phyloP scores from a whole-genome alignment of 139 green algal species.

The Volvox africanus region DNA sequence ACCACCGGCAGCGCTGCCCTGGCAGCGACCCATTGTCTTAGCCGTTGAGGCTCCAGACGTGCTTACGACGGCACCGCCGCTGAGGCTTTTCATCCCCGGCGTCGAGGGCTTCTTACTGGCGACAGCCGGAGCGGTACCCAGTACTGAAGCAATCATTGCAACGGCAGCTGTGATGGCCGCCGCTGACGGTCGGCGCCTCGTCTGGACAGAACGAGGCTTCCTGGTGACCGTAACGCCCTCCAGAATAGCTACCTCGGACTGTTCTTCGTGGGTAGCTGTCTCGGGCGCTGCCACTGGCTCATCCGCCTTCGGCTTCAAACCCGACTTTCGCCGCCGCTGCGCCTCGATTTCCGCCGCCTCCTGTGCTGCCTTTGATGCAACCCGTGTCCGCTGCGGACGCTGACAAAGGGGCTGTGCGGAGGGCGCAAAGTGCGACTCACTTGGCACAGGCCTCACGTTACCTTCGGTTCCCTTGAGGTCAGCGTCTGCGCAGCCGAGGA shows the following conservation, averaged over 20 bases:
- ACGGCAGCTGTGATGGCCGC: slow-evolving; percentile 24
- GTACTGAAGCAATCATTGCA: background rate
- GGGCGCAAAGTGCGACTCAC: background rate
- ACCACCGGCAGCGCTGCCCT: background rate
- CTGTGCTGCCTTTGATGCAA: background rate
- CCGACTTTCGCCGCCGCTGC: background rate
- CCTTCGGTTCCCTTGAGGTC: background rate
- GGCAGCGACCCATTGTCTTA: background rate
- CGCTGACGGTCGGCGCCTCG: background rate
- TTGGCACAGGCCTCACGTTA: background rate
- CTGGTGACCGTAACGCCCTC: background rate
- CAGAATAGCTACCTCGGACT: background rate
- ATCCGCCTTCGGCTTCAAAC: background rate
- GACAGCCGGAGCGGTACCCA: background rate
- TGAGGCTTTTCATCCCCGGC: background rate
- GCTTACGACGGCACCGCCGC: background rate
- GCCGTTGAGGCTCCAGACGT: background rate
- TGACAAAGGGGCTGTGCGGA: background rate
- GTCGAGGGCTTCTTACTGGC: background rate
- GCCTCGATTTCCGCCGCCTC: background rate
- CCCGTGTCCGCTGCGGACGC: slow-evolving; percentile 8
- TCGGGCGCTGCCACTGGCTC: background rate
- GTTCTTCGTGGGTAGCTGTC: background rate
- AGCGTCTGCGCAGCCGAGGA: background rate
- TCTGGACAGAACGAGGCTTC: background rate